Evolutionary conservation across 257 asterid species (phyloP).

Genomic region (Pogostemon cablin): DNA sequence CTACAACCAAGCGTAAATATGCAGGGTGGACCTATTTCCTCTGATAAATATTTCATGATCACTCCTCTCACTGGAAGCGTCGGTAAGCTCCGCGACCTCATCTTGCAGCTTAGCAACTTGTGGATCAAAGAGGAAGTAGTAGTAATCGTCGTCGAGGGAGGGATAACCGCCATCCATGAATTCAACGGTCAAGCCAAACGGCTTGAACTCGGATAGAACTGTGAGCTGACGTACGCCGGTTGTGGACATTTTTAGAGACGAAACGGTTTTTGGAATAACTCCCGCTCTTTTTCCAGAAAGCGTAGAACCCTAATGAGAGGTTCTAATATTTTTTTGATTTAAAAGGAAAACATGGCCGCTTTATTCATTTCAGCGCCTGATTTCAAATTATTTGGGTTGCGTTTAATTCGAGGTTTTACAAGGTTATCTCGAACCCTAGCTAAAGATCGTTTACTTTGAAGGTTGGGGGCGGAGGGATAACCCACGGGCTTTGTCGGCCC

Average conservation of each 20-base stretch:
- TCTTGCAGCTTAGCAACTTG: slow-evolving; percentile 58
- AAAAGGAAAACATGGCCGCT: no score
- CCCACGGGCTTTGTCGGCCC: no score
- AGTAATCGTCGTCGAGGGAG: slow-evolving; percentile 51
- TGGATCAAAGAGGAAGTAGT: slow-evolving; percentile 71
- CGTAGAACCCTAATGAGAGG: slow-evolving; percentile 32
- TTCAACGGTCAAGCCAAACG: slow-evolving; percentile 80
- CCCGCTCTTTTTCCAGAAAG: slow-evolving; percentile 47
- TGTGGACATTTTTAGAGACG: slow-evolving; percentile 44
- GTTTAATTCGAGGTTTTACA: no score
- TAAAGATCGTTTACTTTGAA: no score
- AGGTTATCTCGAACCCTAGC: no score
- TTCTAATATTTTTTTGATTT: background rate
- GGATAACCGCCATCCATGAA: slow-evolving; percentile 66
- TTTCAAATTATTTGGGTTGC: no score
- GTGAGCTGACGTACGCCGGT: slow-evolving; percentile 74
- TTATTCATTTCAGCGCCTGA: no score
- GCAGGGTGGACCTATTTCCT: slow-evolving; percentile 57
- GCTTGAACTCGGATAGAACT: slow-evolving; percentile 65
- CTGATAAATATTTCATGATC: slow-evolving; percentile 83
- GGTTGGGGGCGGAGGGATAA: no score
- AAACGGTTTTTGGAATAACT: slow-evolving; percentile 18
- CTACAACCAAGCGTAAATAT: slow-evolving; percentile 3
- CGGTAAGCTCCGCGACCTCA: slow-evolving; percentile 44
- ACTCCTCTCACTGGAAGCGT: slow-evolving; percentile 50